Base-by-base conservation (phyloP, 78 protist genomes). In the Mantamonas sphyraenae region DNA sequence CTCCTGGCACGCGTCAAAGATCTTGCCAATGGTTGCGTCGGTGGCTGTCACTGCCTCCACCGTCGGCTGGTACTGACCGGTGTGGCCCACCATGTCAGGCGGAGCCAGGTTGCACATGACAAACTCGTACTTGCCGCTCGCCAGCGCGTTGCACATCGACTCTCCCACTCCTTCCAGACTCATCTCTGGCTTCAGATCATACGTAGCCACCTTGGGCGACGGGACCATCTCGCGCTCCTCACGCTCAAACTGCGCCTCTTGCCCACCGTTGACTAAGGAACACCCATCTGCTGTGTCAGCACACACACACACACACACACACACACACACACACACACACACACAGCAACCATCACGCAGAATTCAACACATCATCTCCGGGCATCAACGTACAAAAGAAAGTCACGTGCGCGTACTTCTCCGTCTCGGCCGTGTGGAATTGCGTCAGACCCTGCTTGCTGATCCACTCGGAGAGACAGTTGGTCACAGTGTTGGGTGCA, bases 191-290 rank as follows among this genome's bases (percentile, higher is more conserved):
- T 39, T 3, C 26, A 68, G 56, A 30, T 68, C 74, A 56, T 68
- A 68, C 47, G 74, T 68, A 22, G 74, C 74, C 33, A 68, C 73
- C 64, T 68, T 50, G 35, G 50, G 61, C 34, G 64, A 68, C 9
- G 73, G 63, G 14, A 71, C 67, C 39, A 71, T 10, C 26, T 4
- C 35, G 67, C 76, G 76, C 57, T 40, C 66, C 38, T 71, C 76
- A 22, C 37, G 26, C 26, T 40, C 68, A 39, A 42, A 71, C 19
- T 28, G 37, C 55, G 1, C 16, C 37, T 71, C 76, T 10, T 19
- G 34, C n/a, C 76, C 76, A 45, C 76, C 76, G 68, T 71, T 71
- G 76, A 71, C n/a, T n/a, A n/a, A n/a, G n/a, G n/a, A n/a, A n/a
- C n/a, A n/a, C n/a, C n/a, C n/a, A n/a, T n/a, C n/a, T n/a, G n/a